phyloP scores from a whole-genome alignment of 805 yeast genomes.

The Priceomyces fermenticarens region DNA sequence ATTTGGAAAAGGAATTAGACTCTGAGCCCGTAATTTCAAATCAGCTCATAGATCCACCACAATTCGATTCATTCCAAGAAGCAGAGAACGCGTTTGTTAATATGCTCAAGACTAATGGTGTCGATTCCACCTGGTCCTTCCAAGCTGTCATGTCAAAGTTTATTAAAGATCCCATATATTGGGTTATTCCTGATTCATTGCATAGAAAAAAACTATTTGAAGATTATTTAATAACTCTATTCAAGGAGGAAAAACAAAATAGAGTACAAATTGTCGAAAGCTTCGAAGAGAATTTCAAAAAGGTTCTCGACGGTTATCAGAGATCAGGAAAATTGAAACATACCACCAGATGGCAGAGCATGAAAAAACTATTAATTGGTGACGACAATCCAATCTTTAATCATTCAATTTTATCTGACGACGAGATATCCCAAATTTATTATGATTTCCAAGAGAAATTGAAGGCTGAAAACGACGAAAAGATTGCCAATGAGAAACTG shows the following conservation, averaged over 20 bases:
- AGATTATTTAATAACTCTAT: constrained; percentile 45
- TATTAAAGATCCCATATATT: constrained; percentile 60
- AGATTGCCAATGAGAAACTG: constrained; percentile 26
- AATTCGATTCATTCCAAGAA: constrained; percentile 23
- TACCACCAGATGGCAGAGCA: constrained; percentile 63
- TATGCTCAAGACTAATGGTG: constrained; percentile 52
- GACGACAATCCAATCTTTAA: constrained; percentile 67
- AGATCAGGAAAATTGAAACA: constrained; percentile 40
- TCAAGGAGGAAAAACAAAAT: constrained; percentile 49
- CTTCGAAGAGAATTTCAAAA: constrained; percentile 52
- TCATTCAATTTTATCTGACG: constrained; percentile 57
- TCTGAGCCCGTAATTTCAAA: constrained; percentile 17
- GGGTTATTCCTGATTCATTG: constrained; percentile 62
- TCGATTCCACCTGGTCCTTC: constrained; percentile 77
- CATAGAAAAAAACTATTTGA: constrained; percentile 63
- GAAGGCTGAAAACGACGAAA: constrained; percentile 22
- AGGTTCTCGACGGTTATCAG: constrained; percentile 40
- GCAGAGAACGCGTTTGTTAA: constrained; percentile 46
- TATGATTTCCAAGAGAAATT: constrained; percentile 45
- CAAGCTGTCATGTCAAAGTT: constrained; percentile 58
- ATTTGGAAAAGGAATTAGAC: constrained; percentile 17
- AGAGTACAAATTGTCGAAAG: constrained; percentile 52
- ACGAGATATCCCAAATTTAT: constrained; percentile 54
- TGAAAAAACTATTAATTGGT: constrained; percentile 43
- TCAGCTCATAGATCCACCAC: constrained; percentile 21